Evolutionary conservation across 108 stramenopile genomes (phyloP), one percentile per base, ranked within the genome.

Genomic region (Cyclostephanos invisitatus): DNA sequence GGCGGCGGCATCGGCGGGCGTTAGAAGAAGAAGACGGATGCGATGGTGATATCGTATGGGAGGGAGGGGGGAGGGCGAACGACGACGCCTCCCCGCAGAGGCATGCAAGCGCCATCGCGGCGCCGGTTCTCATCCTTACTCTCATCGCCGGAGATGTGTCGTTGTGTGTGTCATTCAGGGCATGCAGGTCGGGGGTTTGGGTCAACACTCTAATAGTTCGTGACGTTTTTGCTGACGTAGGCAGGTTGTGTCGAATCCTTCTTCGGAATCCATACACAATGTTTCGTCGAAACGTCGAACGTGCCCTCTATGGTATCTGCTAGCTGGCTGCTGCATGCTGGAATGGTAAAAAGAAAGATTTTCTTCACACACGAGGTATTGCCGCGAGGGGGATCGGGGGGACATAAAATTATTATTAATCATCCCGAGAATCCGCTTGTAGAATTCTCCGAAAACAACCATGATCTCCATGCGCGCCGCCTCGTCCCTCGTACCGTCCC

Each of bases 401-500:
- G n/a, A 32, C 32, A 32, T 4, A 32, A 32, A 32, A 32, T 32
- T 3, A 2, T 32, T 32, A 32, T 3, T 32, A 32, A 32, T 4
- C 32, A 32, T 3, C 32, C n/a, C n/a, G n/a, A n/a, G n/a, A n/a
- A n/a, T n/a, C n/a, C n/a, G n/a, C n/a, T n/a, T n/a, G n/a, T n/a
- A n/a, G 20, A 59, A 29, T 7, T 59, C 32, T 27, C 14, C 59
- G 36, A 53, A 36, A 76, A 64, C 24, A 56, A 57, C 28, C 42
- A 81, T 66, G 37, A 83, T 78, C 62, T 70, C 78, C 21, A 29
- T 69, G 7, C 70, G 80, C 32, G 3, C 40, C 40, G 40, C 40
- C 40, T 72, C 83, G 46, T 55, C 71, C 29, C 49, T 81, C 56
- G 74, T 67, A 11, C 82, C 82, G 7, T 27, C 77, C 18, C 61